Evolutionary conservation across 2,329 filamentous ascomycete species (phyloP), one percentile per base, ranked within the genome.

Genomic region (Orbilia blumenaviensis): DNA sequence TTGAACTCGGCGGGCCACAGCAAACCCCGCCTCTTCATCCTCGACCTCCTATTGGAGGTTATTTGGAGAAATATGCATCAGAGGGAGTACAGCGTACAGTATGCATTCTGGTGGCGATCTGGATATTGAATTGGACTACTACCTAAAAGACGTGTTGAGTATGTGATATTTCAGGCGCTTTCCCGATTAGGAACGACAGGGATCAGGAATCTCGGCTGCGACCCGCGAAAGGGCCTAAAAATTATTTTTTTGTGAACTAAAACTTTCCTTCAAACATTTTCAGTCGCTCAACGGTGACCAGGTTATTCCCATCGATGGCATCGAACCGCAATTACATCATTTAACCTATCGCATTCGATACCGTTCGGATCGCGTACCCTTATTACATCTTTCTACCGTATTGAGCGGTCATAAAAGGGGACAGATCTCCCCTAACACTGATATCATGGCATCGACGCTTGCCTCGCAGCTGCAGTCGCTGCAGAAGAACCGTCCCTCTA

Each of bases 381-480:
- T 16, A 25, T 62, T 44, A 3, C 36, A 29, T 16, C 14, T 10
- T 32, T 56, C 7, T 21, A 42, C 23, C 29, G n/a, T 38, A 32
- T 41, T 29, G 32, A 60, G 36, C n/a, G 44, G 3, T 42, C 25
- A 18, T 25, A 52, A 44, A 42, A 25, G 25, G n/a, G 23, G 29
- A n/a, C n/a, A n/a, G n/a, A n/a, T n/a, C n/a, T n/a, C n/a, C 29
- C 18, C 23, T 3, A 16, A 25, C 8, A 52, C 10, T 8, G n/a
- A 9, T 36, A 83, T 72, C 71, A 97, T 96, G 93, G 87, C 90
- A 80, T 92, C 93, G 77, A 90, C 92, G 82, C 91, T 99, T 80
- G 92, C 94, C 84, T 90, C 92, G 85, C 96, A 99, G 88, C 86
- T 99, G 85, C 92, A 94, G 86, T 90, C 92, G 82, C 94, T 99